Conservation (phyloP, 306 rosid species). For the Quillaja saponaria region DNA sequence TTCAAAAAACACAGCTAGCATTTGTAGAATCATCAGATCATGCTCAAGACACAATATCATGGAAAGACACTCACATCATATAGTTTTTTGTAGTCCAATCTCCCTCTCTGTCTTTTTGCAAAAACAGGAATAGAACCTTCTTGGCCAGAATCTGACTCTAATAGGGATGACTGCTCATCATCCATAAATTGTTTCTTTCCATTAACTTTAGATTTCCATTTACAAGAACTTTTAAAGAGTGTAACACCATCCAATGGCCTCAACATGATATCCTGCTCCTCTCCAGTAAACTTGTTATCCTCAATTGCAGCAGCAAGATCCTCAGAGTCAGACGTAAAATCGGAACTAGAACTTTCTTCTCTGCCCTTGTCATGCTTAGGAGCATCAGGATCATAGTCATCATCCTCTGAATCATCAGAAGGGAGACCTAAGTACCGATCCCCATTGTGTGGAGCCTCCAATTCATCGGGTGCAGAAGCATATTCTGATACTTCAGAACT, state of each 20-base stretch:
- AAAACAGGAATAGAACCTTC: slow-evolving; percentile 52
- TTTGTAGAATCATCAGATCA: slow-evolving; percentile 18
- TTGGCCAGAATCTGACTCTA: slow-evolving; percentile 49
- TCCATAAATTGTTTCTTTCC: slow-evolving; percentile 50
- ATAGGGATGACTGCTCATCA: slow-evolving; percentile 60
- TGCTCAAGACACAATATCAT: slow-evolving; percentile 20
- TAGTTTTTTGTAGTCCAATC: slow-evolving; percentile 92
- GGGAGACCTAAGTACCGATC: slow-evolving; percentile 73
- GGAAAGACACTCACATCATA: slow-evolving; percentile 83
- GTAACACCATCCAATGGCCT: slow-evolving; percentile 25
- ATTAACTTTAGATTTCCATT: slow-evolving; percentile 34
- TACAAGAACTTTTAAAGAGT: slow-evolving; percentile 37
- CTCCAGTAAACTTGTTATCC: slow-evolving; percentile 36
- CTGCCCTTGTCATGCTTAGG: slow-evolving; percentile 38
- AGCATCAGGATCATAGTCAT: slow-evolving; percentile 69
- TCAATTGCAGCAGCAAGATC: slow-evolving; percentile 69
- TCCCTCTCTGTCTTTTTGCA: slow-evolving; percentile 63
- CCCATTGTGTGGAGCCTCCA: slow-evolving; percentile 50
- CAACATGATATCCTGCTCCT: slow-evolving; percentile 36
- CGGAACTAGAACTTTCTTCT: slow-evolving; percentile 79
- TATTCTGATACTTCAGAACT: slow-evolving; percentile 74
- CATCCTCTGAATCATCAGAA: slow-evolving; percentile 91
- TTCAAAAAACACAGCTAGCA: slow-evolving; percentile 23
- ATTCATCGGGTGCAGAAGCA: slow-evolving; percentile 77
- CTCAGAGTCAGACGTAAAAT: slow-evolving; percentile 93